Evolutionary conservation across 2,329 filamentous ascomycete genomes (phyloP), one percentile per base, ranked within the genome.

Genomic region (Exophiala viscosa): DNA sequence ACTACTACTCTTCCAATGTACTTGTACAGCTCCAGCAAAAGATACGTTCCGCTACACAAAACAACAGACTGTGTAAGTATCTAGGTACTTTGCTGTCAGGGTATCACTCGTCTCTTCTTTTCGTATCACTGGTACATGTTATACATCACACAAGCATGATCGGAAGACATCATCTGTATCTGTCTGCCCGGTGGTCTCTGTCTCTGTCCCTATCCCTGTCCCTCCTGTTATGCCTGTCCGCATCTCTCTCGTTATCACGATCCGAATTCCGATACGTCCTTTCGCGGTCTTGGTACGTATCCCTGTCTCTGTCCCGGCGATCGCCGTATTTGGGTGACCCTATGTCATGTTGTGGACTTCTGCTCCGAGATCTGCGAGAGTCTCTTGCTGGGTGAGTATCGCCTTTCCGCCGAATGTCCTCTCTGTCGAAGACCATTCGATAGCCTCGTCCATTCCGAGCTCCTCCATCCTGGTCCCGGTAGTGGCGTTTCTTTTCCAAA

Each of bases 401-500:
- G 34, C 34, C 34, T 13, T 48, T 50, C 17, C 48, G 52, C 13
- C 50, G 77, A 69, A 86, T 78, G 55, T 88, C 85, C 47, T 86
- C 81, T 48, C 86, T 84, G 55, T 89, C 86, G 66, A 95, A 88
- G 0, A 96, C 84, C 83, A 95, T 90, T 48, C 82, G 80, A 66
- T 95, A 95, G 18, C 78, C 75, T 46, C 79, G 73, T 50, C 70
- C 71, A 28, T 67, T 53, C n/a, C 61, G 62, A 18, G 64, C 62
- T 50, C 71, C 68, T 13, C 78, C 75, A 17, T 81, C 80, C 33
- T 85, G 79, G n/a, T 83, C 82, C 56, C 89, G 81, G 67, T 97
- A 99, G 64, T 97, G 93, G 52, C 87, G 83, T 72, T 88, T 87
- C 77, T 90, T 93, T 73, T 97, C 91, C 53, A 99, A 75, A 58